Conservation (phyloP, 768 basidiomycete species). For the Gautieria morchelliformis region DNA sequence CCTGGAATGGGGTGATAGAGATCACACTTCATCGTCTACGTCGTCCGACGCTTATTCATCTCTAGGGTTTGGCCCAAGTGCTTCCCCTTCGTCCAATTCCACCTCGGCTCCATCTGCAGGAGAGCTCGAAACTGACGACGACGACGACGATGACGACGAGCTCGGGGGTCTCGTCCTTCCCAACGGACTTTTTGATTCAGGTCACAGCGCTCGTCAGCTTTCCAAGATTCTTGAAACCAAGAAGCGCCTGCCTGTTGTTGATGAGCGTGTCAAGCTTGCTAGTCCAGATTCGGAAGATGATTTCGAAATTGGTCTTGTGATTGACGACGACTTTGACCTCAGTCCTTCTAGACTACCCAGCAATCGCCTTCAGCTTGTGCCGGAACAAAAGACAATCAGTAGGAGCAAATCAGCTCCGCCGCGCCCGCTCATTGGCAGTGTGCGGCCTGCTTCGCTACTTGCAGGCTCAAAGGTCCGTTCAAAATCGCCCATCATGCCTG, state of each 20-base stretch:
- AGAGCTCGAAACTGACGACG: slow-evolving; percentile 63
- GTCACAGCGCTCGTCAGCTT: slow-evolving; percentile 43
- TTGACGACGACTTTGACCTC: slow-evolving; percentile 75
- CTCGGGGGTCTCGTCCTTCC: slow-evolving; percentile 79
- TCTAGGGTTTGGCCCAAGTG: slow-evolving; percentile 58
- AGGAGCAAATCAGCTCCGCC: slow-evolving; percentile 57
- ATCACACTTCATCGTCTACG: slow-evolving; percentile 68
- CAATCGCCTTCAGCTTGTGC: slow-evolving; percentile 30
- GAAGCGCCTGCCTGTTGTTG: slow-evolving; percentile 46
- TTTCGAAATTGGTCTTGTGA: slow-evolving; percentile 76
- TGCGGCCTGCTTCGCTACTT: slow-evolving; percentile 50
- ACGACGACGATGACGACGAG: slow-evolving; percentile 46
- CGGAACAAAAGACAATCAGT: slow-evolving; percentile 27
- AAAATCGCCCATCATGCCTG: slow-evolving; percentile 64
- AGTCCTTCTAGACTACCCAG: slow-evolving; percentile 59
- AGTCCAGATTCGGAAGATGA: slow-evolving; percentile 59
- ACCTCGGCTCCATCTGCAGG: slow-evolving; percentile 56
- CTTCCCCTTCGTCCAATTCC: slow-evolving; percentile 63
- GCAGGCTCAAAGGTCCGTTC: slow-evolving; percentile 51
- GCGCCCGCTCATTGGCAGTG: slow-evolving; percentile 32
- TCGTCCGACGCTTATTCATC: slow-evolving; percentile 84
- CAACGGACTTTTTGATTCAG: slow-evolving; percentile 63
- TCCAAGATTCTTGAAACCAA: slow-evolving; percentile 43
- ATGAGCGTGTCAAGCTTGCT: slow-evolving; percentile 41
- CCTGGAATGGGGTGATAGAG: slow-evolving; percentile 79